Conservation (phyloP, 2,329 filamentous ascomycete species). For the Drechslera avenae region DNA sequence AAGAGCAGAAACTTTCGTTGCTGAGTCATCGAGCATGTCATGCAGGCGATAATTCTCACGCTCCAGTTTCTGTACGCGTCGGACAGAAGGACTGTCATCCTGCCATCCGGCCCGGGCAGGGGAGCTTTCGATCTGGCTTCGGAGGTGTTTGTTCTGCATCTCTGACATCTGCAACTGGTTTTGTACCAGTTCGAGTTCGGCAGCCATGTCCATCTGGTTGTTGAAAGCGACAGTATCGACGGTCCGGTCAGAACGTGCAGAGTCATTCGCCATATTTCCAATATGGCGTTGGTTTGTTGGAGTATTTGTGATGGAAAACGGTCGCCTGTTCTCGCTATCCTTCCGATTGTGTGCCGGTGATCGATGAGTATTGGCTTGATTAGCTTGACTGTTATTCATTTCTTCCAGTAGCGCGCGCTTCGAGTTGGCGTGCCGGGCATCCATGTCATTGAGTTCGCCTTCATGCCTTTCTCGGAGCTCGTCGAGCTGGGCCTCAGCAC, state of each 20-base stretch:
- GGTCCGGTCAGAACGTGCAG: constrained; percentile 81
- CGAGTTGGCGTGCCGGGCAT: constrained; percentile 65
- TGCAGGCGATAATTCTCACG: constrained; percentile 89
- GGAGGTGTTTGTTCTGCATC: constrained; percentile 93
- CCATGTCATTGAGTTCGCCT: constrained; percentile 71
- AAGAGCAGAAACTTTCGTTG: constrained; percentile 86
- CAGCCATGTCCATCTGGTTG: constrained; percentile 86
- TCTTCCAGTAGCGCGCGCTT: constrained; percentile 82
- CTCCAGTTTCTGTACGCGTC: constrained; percentile 88
- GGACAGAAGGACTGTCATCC: constrained; percentile 78
- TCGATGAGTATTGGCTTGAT: constrained; percentile 54
- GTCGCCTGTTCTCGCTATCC: constrained; percentile 63
- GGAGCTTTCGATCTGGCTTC: constrained; percentile 80
- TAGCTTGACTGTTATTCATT: constrained; percentile 81
- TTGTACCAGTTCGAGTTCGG: constrained; percentile 88
- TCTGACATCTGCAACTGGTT: constrained; percentile 92
- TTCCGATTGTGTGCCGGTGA: constrained; percentile 75
- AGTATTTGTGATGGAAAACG: constrained; percentile 76
- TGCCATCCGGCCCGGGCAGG: constrained; percentile 65
- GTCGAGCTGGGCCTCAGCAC: constrained; percentile 80
- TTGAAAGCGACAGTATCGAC: constrained; percentile 83
- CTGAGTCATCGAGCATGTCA: constrained; percentile 91
- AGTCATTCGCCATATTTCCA: constrained; percentile 72
- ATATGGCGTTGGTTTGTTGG: constrained; percentile 72
- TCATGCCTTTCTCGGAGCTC: constrained; percentile 76